Conservation (phyloP, 345 rosid genomes). For the Syzygium grande region DNA sequence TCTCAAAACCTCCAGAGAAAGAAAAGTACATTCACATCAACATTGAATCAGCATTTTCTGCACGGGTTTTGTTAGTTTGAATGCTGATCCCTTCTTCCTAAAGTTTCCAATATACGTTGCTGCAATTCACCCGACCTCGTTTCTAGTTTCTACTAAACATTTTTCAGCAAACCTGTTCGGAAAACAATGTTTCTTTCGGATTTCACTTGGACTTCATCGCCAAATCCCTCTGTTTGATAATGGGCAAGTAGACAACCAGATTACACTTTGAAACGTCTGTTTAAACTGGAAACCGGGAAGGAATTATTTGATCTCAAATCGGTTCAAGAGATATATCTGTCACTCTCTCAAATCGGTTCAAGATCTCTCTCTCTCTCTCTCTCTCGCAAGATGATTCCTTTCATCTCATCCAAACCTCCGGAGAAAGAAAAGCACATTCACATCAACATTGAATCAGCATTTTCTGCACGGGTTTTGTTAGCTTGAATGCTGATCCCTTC, state of each 20-base stretch:
- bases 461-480: neutral
- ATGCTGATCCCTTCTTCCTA: neutral
- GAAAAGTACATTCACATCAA: neutral
- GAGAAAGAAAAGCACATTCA: neutral
- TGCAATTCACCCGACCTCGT: neutral
- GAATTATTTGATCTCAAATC: neutral
- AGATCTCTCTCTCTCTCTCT: neutral
- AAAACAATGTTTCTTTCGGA: neutral
- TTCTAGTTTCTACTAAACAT: neutral
- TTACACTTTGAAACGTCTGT: neutral
- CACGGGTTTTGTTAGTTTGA: neutral
- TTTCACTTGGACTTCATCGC: neutral
- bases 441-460: neutral
- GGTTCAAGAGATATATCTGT: neutral
- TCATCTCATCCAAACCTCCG: neutral
- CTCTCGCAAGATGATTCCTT: neutral
- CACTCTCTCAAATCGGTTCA: no score
- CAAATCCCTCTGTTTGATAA: neutral
- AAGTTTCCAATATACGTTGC: neutral
- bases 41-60: neutral
- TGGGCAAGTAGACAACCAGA: neutral
- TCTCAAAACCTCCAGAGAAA: neutral
- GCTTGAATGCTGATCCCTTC: neutral
- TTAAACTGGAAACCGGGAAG: neutral
- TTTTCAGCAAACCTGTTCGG: neutral